Conservation (phyloP, 805 yeast genomes). For the Saccharomycopsis fodiens region DNA sequence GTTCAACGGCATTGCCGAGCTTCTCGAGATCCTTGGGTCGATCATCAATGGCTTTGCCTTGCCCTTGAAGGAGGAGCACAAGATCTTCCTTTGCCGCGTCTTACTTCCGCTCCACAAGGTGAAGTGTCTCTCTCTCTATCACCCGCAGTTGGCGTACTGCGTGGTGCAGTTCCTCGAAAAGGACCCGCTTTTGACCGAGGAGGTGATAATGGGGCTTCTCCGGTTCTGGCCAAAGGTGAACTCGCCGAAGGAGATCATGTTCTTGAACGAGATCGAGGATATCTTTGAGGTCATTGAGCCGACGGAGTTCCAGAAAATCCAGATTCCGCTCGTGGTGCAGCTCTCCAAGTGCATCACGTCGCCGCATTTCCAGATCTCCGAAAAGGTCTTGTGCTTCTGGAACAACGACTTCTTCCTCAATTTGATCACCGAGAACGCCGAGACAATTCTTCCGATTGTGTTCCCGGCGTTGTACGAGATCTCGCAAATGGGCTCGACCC, state of each 20-base stretch:
- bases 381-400: slow-evolving; percentile 90
- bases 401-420: slow-evolving; percentile 89
- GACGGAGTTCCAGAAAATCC: slow-evolving; percentile 80
- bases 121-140: slow-evolving; percentile 80
- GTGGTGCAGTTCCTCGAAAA: slow-evolving; percentile 94
- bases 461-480: slow-evolving; percentile 86
- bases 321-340: slow-evolving; percentile 90
- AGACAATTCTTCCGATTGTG: slow-evolving; percentile 84
- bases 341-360: slow-evolving; percentile 88
- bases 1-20: slow-evolving; percentile 92
- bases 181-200: slow-evolving; percentile 87
- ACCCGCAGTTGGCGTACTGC: slow-evolving; percentile 95
- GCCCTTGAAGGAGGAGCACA: slow-evolving; percentile 95
- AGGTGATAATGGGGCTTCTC: slow-evolving; percentile 88
- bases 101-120: slow-evolving; percentile 90
- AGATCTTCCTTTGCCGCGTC: slow-evolving; percentile 77
- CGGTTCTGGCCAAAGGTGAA: slow-evolving; percentile 96
- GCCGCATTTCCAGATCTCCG: slow-evolving; percentile 95
- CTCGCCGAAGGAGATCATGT: slow-evolving; percentile 93
- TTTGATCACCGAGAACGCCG: slow-evolving; percentile 85
- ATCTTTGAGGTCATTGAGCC: slow-evolving; percentile 96
- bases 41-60: slow-evolving; percentile 97
- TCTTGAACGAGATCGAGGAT: slow-evolving; percentile 91
- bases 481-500: slow-evolving; percentile 31
- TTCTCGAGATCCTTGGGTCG: slow-evolving; percentile 89